Conservation (phyloP, 805 yeast species). For the Wickerhamiella hasegawae region DNA sequence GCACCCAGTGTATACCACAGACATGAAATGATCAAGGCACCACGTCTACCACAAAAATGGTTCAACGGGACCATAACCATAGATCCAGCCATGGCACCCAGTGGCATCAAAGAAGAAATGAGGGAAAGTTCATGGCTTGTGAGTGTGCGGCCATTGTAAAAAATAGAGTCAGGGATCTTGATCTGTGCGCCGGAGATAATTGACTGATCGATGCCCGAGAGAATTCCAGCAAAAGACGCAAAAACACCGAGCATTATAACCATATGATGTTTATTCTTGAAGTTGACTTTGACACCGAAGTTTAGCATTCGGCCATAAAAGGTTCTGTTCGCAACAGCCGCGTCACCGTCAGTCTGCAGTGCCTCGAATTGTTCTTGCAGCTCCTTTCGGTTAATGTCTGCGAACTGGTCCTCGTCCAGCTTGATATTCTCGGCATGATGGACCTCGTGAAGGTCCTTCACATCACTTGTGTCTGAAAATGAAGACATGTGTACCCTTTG, state of each 20-base stretch:
- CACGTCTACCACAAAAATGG: constrained; percentile 39
- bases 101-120: constrained; percentile 46
- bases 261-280: constrained; percentile 31
- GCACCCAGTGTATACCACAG: constrained; percentile 47
- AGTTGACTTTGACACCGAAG: constrained; percentile 14
- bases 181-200: constrained; percentile 48
- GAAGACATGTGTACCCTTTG: no score
- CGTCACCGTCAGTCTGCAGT: not conserved
- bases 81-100: constrained; percentile 53
- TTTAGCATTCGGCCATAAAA: no score
- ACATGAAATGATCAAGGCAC: constrained; percentile 39
- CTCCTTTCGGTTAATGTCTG: not conserved
- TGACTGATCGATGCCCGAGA: constrained; percentile 55
- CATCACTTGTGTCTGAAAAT: no score
- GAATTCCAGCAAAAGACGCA: constrained; percentile 47
- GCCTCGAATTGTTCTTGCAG: not conserved
- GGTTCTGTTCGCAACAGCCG: not conserved
- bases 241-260: constrained; percentile 35
- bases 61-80: constrained; percentile 42
- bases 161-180: constrained; percentile 30
- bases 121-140: constrained; percentile 32
- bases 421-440: no score
- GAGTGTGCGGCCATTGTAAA: no score
- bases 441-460: not conserved
- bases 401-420: constrained; percentile 1